These are phyloP conservation scores for Rhododendron ovatum DNA, from an alignment of 148 eudicot species.

Conservation along the genomic window DNA sequence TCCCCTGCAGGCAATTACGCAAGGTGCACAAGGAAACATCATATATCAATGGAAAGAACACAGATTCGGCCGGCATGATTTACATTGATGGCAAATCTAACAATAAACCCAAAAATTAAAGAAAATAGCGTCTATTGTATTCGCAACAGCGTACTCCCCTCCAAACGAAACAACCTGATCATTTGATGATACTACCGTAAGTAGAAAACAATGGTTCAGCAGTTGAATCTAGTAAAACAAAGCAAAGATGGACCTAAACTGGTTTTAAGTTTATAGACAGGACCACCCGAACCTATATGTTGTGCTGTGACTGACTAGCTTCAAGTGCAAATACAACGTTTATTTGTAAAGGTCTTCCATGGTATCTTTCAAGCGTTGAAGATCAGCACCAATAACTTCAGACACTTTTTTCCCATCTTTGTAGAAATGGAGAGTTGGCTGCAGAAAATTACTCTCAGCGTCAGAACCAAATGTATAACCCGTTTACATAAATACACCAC, in stretches of 20 bases:
- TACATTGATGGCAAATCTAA: not conserved
- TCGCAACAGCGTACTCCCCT: not conserved
- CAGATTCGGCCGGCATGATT: not conserved
- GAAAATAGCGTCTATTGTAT: not conserved
- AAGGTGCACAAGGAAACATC: not conserved
- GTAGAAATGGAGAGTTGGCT: slow-evolving; percentile 67
- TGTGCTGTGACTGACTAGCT: not conserved
- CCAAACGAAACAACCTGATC: not conserved
- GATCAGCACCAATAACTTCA: slow-evolving; percentile 66
- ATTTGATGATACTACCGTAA: not conserved
- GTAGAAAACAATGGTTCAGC: not conserved
- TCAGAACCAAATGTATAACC: not conserved
- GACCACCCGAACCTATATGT: not conserved
- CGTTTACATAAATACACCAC: not conserved
- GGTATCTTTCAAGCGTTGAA: slow-evolving; percentile 39
- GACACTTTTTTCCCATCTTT: slow-evolving; percentile 54
- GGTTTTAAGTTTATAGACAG: not conserved
- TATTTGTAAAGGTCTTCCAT: slow-evolving; percentile 53
- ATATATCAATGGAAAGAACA: not conserved
- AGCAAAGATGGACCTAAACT: not conserved
- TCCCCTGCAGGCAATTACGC: not conserved
- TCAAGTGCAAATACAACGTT: not conserved
- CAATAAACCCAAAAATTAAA: not conserved
- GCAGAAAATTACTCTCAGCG: slow-evolving; percentile 14
- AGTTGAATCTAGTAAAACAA: not conserved